Conservation (phyloP, 2,329 filamentous ascomycete species). For the Stagonosporopsis rhizophila region DNA sequence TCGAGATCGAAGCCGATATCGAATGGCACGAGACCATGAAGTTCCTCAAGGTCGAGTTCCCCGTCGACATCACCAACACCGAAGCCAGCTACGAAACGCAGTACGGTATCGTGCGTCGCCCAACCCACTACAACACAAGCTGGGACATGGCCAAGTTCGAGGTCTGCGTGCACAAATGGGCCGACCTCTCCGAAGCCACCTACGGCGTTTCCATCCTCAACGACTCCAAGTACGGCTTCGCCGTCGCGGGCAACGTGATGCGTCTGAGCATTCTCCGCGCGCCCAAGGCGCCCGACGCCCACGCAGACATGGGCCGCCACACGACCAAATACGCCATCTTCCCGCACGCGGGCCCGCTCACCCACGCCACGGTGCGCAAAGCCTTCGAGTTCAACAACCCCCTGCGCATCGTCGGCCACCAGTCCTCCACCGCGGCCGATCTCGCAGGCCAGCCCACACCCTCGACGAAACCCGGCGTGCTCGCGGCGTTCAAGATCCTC, state of each 20-base stretch:
- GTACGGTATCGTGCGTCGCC: constrained; percentile 84
- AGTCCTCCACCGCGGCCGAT: constrained; percentile 28
- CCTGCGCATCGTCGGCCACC: constrained; percentile 61
- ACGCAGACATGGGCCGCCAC: constrained; percentile 93
- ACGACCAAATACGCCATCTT: constrained; percentile 89
- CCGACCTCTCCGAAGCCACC: constrained; percentile 84
- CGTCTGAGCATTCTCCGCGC: constrained; percentile 83
- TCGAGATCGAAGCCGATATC: constrained; percentile 85
- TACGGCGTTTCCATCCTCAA: constrained; percentile 95
- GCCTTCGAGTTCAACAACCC: constrained; percentile 93
- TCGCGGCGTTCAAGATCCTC: constrained; percentile 70
- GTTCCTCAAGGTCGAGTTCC: constrained; percentile 98
- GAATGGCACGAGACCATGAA: constrained; percentile 98
- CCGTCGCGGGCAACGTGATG: constrained; percentile 88
- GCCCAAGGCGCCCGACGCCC: constrained; percentile 89
- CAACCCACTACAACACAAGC: constrained; percentile 96
- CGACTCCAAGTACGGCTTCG: constrained; percentile 95
- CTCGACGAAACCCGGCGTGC: constrained; percentile 28
- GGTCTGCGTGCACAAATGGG: constrained; percentile 94
- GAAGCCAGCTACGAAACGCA: constrained; percentile 96
- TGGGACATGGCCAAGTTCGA: constrained; percentile 99
- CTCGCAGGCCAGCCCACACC: constrained; percentile 1
- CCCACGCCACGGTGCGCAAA: constrained; percentile 76
- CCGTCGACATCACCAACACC: constrained; percentile 86
- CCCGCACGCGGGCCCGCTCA: constrained; percentile 77